Percentiles rank a stretch among this genome's conserved stretches.
Evolutionary conservation across 1,284 basidiomycete species (phyloP).

Genomic region (Cryptococcus sp.): DNA sequence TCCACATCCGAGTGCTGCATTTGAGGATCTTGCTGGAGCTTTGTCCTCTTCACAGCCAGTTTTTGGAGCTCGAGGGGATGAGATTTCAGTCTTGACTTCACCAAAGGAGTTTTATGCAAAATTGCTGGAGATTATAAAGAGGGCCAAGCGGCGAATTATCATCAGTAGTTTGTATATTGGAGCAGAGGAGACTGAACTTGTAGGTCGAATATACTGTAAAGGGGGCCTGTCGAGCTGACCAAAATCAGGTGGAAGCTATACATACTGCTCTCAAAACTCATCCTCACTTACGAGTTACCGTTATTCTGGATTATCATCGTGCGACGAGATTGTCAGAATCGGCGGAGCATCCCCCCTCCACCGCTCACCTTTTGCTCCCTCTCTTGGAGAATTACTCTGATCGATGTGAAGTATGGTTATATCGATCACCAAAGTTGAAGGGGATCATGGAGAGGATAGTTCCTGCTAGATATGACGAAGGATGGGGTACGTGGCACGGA

Average conservation of each 20-base stretch:
- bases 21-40: conserved; percentile 21
- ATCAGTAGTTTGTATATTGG: conserved; percentile 83
- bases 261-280: conserved; percentile 58
- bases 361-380: conserved; percentile 68
- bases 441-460: conserved; percentile 70
- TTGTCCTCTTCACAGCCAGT: conserved; percentile 42
- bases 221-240: background rate
- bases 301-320: conserved; percentile 84
- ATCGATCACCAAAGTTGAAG: conserved; percentile 76
- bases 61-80: conserved; percentile 46
- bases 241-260: conserved; percentile 62
- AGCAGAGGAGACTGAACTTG: conserved; percentile 62
- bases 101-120: conserved; percentile 49
- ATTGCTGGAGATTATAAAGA: conserved; percentile 59
- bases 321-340: conserved; percentile 70
- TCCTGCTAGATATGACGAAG: conserved; percentile 92
- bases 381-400: conserved; percentile 67
- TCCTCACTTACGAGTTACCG: conserved; percentile 61
- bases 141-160: conserved; percentile 70
- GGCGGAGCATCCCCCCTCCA: conserved; percentile 48
- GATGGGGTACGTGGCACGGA: conserved; percentile 97
- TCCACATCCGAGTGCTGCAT: conserved; percentile 26
- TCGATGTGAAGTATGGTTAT: conserved; percentile 72
- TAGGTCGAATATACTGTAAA: conserved; percentile 14
- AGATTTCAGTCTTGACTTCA: conserved; percentile 45